Evolutionary conservation across 2,329 filamentous ascomycete species (phyloP), one percentile per base, ranked within the genome.

Genomic region (Aspergillus viridinutans): DNA sequence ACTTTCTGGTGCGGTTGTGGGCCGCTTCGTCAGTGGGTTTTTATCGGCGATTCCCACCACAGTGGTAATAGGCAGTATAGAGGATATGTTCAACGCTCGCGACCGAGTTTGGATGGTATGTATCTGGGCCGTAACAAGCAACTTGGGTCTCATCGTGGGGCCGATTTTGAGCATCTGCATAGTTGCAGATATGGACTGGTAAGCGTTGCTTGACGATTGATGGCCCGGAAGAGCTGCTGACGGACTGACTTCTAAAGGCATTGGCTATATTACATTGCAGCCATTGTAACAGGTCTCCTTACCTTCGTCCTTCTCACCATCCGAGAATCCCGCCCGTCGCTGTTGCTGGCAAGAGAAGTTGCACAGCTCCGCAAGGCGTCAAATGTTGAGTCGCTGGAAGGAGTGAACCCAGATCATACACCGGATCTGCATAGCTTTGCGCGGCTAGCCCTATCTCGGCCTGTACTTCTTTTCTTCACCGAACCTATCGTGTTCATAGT

Each of bases 71-170:
- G 79, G 80, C 1, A 79, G 76, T 51, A 72, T 81, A 32, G 80
- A 82, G 57, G 79, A 82, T 58, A 74, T 82, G 64, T 81, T 75
- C 68, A 75, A 80, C 55, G 70, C 73, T 1, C 69, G 71, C 54
- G 69, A 68, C n/a, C 71, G 80, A 14, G 74, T 81, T 7, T 81
- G 77, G 78, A 64, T 78, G 14, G 70, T 82, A 8, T 77, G 76
- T 54, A 63, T 74, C 6, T 81, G 79, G 79, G 74, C 75, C 29
- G 67, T 72, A 23, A 71, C 71, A 8, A 72, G 77, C 1, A 79
- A 77, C 2, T 61, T 77, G 5, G 80, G 77, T 0, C 59, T 81
- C 10, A 70, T 74, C 5, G 53, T 78, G 3, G 79, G 78, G 0
- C 79, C 80, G 4, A 72, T 79, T 1, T 71, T 77, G 59, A 76